Base-by-base conservation (phyloP, 306 rosid genomes). In the Vicia faba region DNA sequence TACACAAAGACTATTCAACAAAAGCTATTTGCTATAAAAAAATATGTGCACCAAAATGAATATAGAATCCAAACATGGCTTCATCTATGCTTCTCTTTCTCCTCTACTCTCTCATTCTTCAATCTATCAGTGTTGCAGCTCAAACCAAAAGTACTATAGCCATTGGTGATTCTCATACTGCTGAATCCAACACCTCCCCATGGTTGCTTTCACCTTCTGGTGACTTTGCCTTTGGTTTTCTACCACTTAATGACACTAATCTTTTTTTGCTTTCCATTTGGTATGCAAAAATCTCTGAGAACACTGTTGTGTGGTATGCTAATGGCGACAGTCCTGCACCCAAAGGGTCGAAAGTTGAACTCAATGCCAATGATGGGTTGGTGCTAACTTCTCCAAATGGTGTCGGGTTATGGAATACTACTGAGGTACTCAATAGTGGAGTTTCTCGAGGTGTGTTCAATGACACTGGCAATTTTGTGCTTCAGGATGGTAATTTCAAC, bases 211-310 rank as follows among this genome's bases (percentile, higher is more conserved):
- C 91, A 11, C 82, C 89, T 53, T 80, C 86, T 2, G 77, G 75
- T 20, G 86, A 86, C 62, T 88, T 88, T 54, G 86, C 88, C 18
- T 86, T 86, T 40, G 84, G 92, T 11, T 84, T 88, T 73, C 57
- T 35, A 7, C 76, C 65, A 16, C 74, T 61, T 13, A 2, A 46
- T 0, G 50, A 20, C 0, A 65, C 41, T 15, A 64, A 48, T 53
- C 11, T 20, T 39, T 83, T 81, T 82, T 58, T 85, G 28, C 84
- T 82, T 26, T 72, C 84, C 44, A 77, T 82, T 13, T 89, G 96
- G 88, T 89, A 66, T 70, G 65, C 78, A 12, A 79, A 61, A 1
- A 60, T 86, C 29, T 79, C 60, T 3, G 59, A 67, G 5, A 75
- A 11, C 19, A 84, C 85, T 56, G 26, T 84, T 4, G 86, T 80